A percentile compares a stretch with the other conserved stretches of the same genome.
Evolutionary conservation across 2,329 filamentous ascomycete genomes (phyloP).

Genomic region (Scedosporium boydii): DNA sequence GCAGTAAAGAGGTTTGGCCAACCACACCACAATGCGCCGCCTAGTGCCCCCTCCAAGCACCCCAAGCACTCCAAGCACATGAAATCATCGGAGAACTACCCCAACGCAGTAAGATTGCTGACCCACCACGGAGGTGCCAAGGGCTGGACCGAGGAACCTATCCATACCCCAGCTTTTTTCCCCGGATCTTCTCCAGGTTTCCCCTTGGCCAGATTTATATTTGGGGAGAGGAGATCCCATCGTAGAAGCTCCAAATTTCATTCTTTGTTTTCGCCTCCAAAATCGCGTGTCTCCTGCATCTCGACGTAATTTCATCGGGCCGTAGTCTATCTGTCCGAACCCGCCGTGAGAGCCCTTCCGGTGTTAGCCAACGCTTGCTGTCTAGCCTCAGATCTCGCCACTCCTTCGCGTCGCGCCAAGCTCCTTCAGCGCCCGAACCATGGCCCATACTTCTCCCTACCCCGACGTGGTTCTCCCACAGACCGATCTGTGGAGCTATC

Average conservation of each 20-base stretch:
- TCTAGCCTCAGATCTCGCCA: too few relatives aligned
- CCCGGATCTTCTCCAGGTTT: not conserved
- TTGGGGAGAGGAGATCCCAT: not conserved
- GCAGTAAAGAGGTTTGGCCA: not conserved
- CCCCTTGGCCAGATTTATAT: not conserved
- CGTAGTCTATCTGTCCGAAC: not conserved
- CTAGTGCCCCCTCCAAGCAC: not conserved
- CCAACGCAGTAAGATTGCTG: not conserved
- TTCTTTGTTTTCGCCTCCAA: not conserved
- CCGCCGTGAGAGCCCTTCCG: too few relatives aligned
- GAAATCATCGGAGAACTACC: not conserved
- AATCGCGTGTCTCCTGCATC: not conserved
- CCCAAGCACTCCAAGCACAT: not conserved
- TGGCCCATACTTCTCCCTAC: conserved; percentile 64
- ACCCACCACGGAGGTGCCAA: not conserved
- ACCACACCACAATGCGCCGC: not conserved
- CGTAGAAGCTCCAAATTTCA: not conserved
- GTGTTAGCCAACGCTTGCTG: not conserved
- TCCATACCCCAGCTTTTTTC: not conserved
- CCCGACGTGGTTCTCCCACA: conserved; percentile 59
- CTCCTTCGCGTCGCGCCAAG: not conserved
- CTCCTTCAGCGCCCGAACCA: conserved; percentile 23
- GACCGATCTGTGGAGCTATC: conserved; percentile 66
- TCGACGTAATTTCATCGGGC: not conserved
- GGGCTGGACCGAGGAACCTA: not conserved